These are phyloP conservation scores for Theileria orientalis DNA, from an alignment of 169 alveolate genomes.

Conservation along the genomic window DNA sequence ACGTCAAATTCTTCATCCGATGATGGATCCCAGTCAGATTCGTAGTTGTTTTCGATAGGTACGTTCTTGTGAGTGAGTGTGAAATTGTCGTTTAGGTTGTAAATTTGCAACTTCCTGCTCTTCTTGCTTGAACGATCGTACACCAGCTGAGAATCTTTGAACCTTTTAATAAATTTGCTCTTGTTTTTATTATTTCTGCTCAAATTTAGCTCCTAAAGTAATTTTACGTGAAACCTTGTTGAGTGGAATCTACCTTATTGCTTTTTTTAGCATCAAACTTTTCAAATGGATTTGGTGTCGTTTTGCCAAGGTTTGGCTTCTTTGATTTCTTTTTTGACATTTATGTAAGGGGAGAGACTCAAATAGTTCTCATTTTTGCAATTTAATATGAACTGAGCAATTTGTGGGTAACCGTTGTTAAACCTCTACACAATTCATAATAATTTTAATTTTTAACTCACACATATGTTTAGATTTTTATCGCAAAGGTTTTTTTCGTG, in stretches of 20 bases:
- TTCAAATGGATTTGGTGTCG: slow-evolving; percentile 24
- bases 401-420: background rate
- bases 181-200: slow-evolving; percentile 2
- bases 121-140: slow-evolving; percentile 16
- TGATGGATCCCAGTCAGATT: slow-evolving; percentile 27
- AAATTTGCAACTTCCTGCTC: slow-evolving; percentile 44
- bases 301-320: slow-evolving; percentile 24
- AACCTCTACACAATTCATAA: background rate
- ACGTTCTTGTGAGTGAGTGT: slow-evolving; percentile 46
- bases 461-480: slow-evolving; percentile 11
- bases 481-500: slow-evolving; percentile 34
- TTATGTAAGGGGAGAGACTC: background rate
- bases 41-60: slow-evolving; percentile 61
- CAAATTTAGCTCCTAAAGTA: slow-evolving; percentile 9
- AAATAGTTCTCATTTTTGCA: background rate
- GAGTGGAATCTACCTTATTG: slow-evolving; percentile 5
- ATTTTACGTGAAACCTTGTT: background rate
- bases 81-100: slow-evolving; percentile 41
- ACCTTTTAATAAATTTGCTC: slow-evolving; percentile 26
- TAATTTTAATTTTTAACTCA: background rate
- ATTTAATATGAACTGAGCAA: background rate
- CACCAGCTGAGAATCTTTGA: slow-evolving; percentile 18
- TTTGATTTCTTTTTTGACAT: slow-evolving; percentile 22
- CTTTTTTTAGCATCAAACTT: slow-evolving; percentile 6
- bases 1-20: slow-evolving; percentile 54